Conservation (phyloP, 768 basidiomycete species). For the Vararia minispora region DNA sequence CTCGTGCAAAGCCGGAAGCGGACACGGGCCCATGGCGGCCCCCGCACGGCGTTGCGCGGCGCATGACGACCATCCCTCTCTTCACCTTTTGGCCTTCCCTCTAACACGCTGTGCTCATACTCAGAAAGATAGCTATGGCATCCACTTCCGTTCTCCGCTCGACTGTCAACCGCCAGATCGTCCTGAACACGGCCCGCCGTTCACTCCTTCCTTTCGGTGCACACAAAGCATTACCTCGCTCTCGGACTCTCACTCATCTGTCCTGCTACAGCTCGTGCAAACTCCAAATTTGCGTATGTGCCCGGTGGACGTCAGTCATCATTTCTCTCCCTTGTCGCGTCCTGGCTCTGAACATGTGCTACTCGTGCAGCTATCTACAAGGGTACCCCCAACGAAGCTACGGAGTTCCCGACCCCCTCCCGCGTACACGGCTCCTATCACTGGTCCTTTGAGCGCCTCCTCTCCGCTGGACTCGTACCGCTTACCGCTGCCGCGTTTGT, state of each 20-base stretch:
- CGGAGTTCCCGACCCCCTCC: constrained; percentile 73
- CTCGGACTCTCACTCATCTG: constrained; percentile 12
- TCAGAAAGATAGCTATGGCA: constrained; percentile 4
- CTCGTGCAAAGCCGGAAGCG: too few relatives aligned
- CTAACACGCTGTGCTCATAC: too few relatives aligned
- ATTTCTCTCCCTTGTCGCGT: neutral
- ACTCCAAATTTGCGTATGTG: constrained; percentile 31
- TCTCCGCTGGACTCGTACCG: constrained; percentile 82
- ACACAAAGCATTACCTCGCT: too few relatives aligned
- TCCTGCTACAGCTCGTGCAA: constrained; percentile 12
- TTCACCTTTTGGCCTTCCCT: too few relatives aligned
- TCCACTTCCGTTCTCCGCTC: constrained; percentile 1
- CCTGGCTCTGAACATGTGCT: neutral
- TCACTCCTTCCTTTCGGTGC: neutral
- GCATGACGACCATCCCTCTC: too few relatives aligned
- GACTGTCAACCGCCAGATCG: constrained; percentile 4
- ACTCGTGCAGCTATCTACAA: constrained; percentile 57
- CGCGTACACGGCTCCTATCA: constrained; percentile 84
- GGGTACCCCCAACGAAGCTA: constrained; percentile 94
- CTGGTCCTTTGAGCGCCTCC: constrained; percentile 87
- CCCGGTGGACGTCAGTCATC: constrained; percentile 58
- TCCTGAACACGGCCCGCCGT: constrained; percentile 2
- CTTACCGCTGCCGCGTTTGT: constrained; percentile 81
- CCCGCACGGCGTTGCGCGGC: too few relatives aligned
- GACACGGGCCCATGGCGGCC: too few relatives aligned